These are phyloP conservation scores for Pyronema domesticum DNA, from an alignment of 495 filamentous ascomycete species.

Conservation along the genomic window DNA sequence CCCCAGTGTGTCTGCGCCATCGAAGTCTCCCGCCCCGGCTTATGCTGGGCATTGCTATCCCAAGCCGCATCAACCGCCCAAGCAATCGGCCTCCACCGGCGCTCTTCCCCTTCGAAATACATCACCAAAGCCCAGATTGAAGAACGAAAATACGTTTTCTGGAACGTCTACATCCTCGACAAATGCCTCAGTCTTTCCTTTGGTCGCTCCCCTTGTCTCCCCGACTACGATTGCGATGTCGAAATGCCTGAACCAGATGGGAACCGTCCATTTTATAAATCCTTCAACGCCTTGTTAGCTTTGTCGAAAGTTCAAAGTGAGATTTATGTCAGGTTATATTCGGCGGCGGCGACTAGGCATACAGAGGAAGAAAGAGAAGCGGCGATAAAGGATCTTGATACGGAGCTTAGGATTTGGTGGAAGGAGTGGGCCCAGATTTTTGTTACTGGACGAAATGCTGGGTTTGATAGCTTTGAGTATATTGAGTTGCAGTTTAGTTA, in stretches of 20 bases:
- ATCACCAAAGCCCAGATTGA: conserved; percentile 15
- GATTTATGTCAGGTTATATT: conserved; percentile 22
- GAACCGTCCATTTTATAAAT: conserved; percentile 8
- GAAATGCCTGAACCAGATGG: conserved; percentile 19
- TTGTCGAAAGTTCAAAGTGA: conserved; percentile 19
- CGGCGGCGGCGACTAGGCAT: conserved; percentile 10
- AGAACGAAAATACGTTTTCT: conserved; percentile 25
- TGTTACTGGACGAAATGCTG: not conserved
- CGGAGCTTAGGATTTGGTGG: conserved; percentile 18
- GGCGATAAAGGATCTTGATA: conserved; percentile 13
- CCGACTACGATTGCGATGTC: conserved; percentile 21
- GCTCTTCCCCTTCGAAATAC: conserved; percentile 4
- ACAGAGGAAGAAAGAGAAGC: conserved; percentile 13
- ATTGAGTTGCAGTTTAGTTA: conserved; percentile 20
- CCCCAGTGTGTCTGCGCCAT: conserved; percentile 18
- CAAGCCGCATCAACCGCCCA: conserved; percentile 21
- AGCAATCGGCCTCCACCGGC: conserved; percentile 25
- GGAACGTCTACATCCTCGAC: conserved; percentile 24
- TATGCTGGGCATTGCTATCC: conserved; percentile 21
- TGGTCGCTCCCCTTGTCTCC: conserved; percentile 20
- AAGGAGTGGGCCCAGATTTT: conserved; percentile 7
- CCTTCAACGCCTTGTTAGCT: conserved; percentile 16
- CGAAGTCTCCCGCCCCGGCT: conserved; percentile 21
- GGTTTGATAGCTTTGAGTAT: conserved; percentile 10
- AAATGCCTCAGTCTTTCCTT: conserved; percentile 23